Percentiles rank a stretch among this genome's conserved stretches.
Conservation (phyloP, 305 asterid genomes). For the Petunia hybrid region DNA sequence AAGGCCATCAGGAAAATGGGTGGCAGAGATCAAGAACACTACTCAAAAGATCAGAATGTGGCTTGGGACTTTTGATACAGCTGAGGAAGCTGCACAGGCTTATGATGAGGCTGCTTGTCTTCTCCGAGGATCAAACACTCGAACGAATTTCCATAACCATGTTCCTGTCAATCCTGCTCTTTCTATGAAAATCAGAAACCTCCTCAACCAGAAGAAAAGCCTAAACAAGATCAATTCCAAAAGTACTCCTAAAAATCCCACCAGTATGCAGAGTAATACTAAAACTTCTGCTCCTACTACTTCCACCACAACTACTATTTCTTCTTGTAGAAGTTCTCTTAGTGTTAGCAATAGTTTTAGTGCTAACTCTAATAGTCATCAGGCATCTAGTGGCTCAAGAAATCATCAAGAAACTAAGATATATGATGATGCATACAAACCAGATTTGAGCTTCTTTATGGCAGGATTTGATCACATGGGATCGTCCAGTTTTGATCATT, state of each 20-base stretch:
- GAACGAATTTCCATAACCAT: slow-evolving; percentile 69
- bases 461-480: slow-evolving; percentile 44
- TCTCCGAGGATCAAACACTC: slow-evolving; percentile 75
- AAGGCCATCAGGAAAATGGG: slow-evolving; percentile 95
- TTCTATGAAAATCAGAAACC: slow-evolving; percentile 71
- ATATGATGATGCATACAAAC: slow-evolving; percentile 59
- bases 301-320: slow-evolving; percentile 29
- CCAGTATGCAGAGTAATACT: background rate
- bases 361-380: slow-evolving; percentile 30
- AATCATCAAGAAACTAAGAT: slow-evolving; percentile 30
- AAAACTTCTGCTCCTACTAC: slow-evolving; percentile 9
- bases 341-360: slow-evolving; percentile 36
- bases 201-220: slow-evolving; percentile 68
- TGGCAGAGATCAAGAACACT: slow-evolving; percentile 90
- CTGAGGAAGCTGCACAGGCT: slow-evolving; percentile 92
- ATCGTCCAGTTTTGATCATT: slow-evolving; percentile 36
- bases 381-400: slow-evolving; percentile 3
- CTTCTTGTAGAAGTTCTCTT: slow-evolving; percentile 35
- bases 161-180: slow-evolving; percentile 72
- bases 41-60: slow-evolving; percentile 93
- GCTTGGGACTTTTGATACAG: slow-evolving; percentile 91
- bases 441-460: slow-evolving; percentile 58
- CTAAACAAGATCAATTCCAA: slow-evolving; percentile 46
- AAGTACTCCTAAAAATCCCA: slow-evolving; percentile 21
- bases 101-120: slow-evolving; percentile 89